Evolutionary conservation across 768 basidiomycete species (phyloP).

Genomic region (Nevesoporus exiguus): DNA sequence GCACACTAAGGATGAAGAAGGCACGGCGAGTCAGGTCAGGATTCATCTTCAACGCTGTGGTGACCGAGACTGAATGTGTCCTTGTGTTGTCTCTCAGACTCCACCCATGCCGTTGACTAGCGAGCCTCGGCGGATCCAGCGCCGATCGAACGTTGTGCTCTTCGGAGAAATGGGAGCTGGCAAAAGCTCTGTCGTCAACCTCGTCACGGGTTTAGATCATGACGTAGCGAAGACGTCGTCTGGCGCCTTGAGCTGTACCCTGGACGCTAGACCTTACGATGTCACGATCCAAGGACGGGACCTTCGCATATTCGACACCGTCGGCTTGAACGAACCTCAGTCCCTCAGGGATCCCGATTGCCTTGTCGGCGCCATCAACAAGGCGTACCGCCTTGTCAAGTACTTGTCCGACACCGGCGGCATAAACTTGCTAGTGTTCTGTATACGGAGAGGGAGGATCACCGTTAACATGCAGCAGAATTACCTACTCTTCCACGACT

Average conservation of each 20-base stretch:
- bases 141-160: constrained; percentile 24
- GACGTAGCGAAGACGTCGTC: constrained; percentile 30
- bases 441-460: constrained; percentile 34
- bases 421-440: constrained; percentile 40
- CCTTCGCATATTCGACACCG: constrained; percentile 35
- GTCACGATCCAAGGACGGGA: constrained; percentile 14
- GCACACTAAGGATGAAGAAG: not conserved
- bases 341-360: constrained; percentile 22
- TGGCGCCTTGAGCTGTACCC: constrained; percentile 33
- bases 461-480: constrained; percentile 27
- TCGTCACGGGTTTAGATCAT: constrained; percentile 28
- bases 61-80: constrained; percentile 6
- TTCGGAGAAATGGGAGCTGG: constrained; percentile 33
- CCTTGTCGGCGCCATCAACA: constrained; percentile 29
- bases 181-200: constrained; percentile 44
- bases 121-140: constrained; percentile 11
- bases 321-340: constrained; percentile 31
- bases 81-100: not conserved
- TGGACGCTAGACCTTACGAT: constrained; percentile 29
- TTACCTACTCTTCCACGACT: constrained; percentile 33
- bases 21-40: constrained; percentile 12
- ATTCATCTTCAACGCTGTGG: not conserved
- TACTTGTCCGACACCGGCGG: constrained; percentile 32
- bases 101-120: constrained; percentile 3
- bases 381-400: constrained; percentile 35